Percentiles rank a stretch among this genome's conserved stretches.
These are phyloP conservation scores for Suillus clintonianus DNA, from an alignment of 768 basidiomycete species.

Conservation along the genomic window DNA sequence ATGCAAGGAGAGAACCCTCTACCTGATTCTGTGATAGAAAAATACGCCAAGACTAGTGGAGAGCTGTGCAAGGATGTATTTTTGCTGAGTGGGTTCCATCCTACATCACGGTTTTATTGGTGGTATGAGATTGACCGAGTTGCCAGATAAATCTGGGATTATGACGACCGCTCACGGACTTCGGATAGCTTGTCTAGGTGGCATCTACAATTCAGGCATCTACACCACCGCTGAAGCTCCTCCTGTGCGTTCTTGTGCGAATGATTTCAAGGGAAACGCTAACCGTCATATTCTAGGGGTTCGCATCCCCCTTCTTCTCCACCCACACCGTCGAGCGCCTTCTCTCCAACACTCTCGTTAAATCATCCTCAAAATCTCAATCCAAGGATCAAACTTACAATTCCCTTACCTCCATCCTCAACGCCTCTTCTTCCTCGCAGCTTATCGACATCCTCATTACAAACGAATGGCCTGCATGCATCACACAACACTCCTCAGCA, in stretches of 20 bases:
- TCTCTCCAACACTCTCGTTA: slow-evolving; percentile 66
- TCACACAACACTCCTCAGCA: slow-evolving; percentile 61
- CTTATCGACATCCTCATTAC: slow-evolving; percentile 81
- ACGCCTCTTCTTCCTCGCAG: slow-evolving; percentile 60
- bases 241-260: slow-evolving; percentile 48
- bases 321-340: slow-evolving; percentile 69
- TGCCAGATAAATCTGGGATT: slow-evolving; percentile 78
- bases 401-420: slow-evolving; percentile 69
- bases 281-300: slow-evolving; percentile 50
- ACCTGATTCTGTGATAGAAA: slow-evolving; percentile 71
- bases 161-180: slow-evolving; percentile 79
- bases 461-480: slow-evolving; percentile 71
- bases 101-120: background rate
- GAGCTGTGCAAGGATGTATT: slow-evolving; percentile 84
- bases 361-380: slow-evolving; percentile 42
- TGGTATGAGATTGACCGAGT: slow-evolving; percentile 7
- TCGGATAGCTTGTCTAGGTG: slow-evolving; percentile 85
- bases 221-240: slow-evolving; percentile 61
- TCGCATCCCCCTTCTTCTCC: slow-evolving; percentile 75
- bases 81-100: slow-evolving; percentile 67
- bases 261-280: background rate
- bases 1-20: slow-evolving; percentile 84
- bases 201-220: slow-evolving; percentile 64
- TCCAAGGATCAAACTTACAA: slow-evolving; percentile 51
- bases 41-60: slow-evolving; percentile 73